Percentiles rank a stretch among this genome's conserved stretches.
phyloP scores from a whole-genome alignment of 1,139 yeast genomes.

The Saccharomyces hybrid region DNA sequence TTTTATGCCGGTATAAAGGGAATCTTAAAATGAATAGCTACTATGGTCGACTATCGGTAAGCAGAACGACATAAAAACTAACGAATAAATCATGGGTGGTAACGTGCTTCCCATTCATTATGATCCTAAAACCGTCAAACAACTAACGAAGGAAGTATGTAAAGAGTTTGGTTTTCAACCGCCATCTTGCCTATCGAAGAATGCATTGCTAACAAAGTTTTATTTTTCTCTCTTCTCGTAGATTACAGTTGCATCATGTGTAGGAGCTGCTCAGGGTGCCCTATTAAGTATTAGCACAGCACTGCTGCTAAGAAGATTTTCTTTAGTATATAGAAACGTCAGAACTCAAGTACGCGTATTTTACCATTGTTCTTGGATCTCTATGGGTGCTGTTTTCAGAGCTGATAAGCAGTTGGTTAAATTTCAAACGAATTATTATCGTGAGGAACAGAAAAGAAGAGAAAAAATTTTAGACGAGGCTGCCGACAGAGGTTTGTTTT shows the following conservation, averaged over 20 bases:
- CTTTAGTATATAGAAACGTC: conserved; percentile 32
- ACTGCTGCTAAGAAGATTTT: conserved; percentile 29
- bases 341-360: conserved; percentile 36
- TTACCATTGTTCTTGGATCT: conserved; percentile 36
- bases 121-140: conserved; percentile 31
- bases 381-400: conserved; percentile 35
- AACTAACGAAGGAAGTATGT: conserved; percentile 23
- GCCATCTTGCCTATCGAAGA: too few species aligned
- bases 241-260: conserved; percentile 32
- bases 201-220: not conserved
- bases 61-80: not conserved
- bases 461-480: conserved; percentile 35
- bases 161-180: not conserved
- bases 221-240: conserved; percentile 5
- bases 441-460: conserved; percentile 31
- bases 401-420: conserved; percentile 36
- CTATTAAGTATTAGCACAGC: conserved; percentile 32
- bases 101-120: conserved; percentile 33
- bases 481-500: conserved; percentile 37
- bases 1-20: not conserved
- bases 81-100: conserved; percentile 12
- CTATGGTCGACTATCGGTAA: not conserved
- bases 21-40: not conserved
- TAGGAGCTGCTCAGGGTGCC: conserved; percentile 37
- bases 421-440: conserved; percentile 31